Base-by-base conservation (phyloP, 495 filamentous ascomycete species). In the Podospora appendiculata region DNA sequence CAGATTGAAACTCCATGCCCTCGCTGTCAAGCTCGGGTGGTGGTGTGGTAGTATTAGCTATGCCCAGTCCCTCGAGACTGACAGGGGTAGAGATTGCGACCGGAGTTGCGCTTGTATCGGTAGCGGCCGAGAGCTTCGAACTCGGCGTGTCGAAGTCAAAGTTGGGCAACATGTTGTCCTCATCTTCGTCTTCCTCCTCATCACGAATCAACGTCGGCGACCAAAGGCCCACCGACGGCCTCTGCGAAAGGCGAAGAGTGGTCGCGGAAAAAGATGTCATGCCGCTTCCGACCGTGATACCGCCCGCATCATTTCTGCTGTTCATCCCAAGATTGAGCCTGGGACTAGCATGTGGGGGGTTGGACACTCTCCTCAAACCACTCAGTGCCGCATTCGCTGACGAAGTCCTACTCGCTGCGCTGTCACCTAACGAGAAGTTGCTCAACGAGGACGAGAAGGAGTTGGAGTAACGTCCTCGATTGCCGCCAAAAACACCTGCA, bases 101-200 rank as follows among this genome's bases (percentile, higher is more conserved):
- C 5, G 25, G 25, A 5, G 25, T 25, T 5, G 25, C 25, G 5
- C 5, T 25, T 25, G 25, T 25, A 25, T 44, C 41, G 13, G 41
- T 2, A 9, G 16, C 19, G 14, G 5, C 19, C 10, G 12, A 8
- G 45, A 40, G 36, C 6, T 18, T 35, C 39, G 39, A 45, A 13
- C 36, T 43, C 14, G 35, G 33, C 38, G 32, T 25, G 11, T 68
- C 65, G 19, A 65, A 52, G 39, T 62, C 65, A 41, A 79, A 77
- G 52, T 76, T 75, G 6, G 75, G 54, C 8, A 77, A 52, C 59
- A 79, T 70, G 43, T 72, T 64, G 33, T 70, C 63, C 33, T 75
- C 74, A 13, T 67, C 61, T 3, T 74, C 68, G 10, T 70, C 70
- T 5, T 67, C 60, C 6, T 57, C 50, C 39, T 60, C 58, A 6